A percentile compares a stretch with the other conserved stretches of the same genome.
These are phyloP conservation scores for Fraxinus xanthoxyloides DNA, from an alignment of 305 asterid species.

Conservation along the genomic window DNA sequence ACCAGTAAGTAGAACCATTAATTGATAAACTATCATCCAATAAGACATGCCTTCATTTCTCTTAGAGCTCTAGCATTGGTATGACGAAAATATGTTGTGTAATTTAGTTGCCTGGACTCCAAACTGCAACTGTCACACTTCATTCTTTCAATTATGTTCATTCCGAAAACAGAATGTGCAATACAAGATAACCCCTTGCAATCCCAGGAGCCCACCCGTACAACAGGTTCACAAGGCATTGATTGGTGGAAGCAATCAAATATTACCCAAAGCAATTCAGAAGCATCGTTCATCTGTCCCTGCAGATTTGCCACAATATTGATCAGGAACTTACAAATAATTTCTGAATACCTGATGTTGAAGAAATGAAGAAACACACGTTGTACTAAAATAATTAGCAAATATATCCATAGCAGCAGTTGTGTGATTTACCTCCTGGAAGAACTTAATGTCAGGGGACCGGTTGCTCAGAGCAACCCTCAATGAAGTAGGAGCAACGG, in stretches of 20 bases:
- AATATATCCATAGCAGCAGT: constrained; percentile 1
- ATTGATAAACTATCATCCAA: constrained; percentile 16
- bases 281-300: constrained; percentile 99
- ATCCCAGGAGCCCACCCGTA: constrained; percentile 13
- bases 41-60: constrained; percentile 67
- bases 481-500: constrained; percentile 86
- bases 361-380: neutral
- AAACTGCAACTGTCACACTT: constrained; percentile 71
- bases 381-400: neutral
- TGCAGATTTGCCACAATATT: constrained; percentile 35
- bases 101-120: constrained; percentile 80
- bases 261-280: constrained; percentile 81
- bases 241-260: constrained; percentile 86
- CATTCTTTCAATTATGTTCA: constrained; percentile 83
- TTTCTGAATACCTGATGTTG: neutral
- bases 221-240: constrained; percentile 45
- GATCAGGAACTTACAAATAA: neutral
- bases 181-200: constrained; percentile 63
- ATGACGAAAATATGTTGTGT: constrained; percentile 79
- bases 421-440: constrained; percentile 67
- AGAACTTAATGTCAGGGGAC: constrained; percentile 84
- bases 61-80: constrained; percentile 92
- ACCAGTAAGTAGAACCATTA: neutral
- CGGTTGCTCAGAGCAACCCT: constrained; percentile 89
- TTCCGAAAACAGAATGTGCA: constrained; percentile 83